Percentiles rank a stretch among this genome's conserved stretches.
Conservation (phyloP, 2,329 filamentous ascomycete genomes). For the Colletotrichum spinosum region DNA sequence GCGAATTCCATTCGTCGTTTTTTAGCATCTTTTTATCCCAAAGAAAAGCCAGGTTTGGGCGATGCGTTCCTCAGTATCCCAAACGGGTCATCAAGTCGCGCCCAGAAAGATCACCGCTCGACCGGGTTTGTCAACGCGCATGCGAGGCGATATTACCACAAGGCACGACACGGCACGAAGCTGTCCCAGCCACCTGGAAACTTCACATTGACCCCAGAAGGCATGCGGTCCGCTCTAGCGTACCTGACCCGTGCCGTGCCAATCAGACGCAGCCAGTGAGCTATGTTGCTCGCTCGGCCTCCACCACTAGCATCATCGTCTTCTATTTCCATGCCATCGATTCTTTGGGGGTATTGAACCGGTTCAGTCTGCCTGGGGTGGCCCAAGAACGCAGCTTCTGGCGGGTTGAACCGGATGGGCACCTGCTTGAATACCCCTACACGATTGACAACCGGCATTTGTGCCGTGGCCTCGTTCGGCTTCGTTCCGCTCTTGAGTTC, state of each 20-base stretch:
- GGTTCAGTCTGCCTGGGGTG: too few relatives aligned
- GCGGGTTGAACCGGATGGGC: background rate
- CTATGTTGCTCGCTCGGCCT: background rate
- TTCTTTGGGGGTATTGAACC: too few relatives aligned
- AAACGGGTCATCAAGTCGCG: slow-evolving; percentile 4
- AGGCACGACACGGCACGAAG: background rate
- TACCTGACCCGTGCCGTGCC: background rate
- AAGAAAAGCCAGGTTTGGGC: background rate
- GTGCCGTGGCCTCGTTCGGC: too few relatives aligned
- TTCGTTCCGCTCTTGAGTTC: too few relatives aligned
- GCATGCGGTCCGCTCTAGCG: slow-evolving; percentile 17
- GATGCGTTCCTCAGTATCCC: background rate
- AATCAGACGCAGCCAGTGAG: slow-evolving; percentile 6
- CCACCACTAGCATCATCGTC: background rate
- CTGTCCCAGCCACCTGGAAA: slow-evolving; percentile 34
- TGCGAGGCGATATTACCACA: slow-evolving; percentile 4
- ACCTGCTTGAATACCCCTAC: too few relatives aligned
- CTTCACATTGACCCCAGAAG: slow-evolving; percentile 16
- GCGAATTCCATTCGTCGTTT: slow-evolving; percentile 8
- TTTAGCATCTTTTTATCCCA: slow-evolving; percentile 1
- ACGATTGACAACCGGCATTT: too few relatives aligned
- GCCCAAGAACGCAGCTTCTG: background rate
- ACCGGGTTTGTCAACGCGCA: slow-evolving; percentile 1
- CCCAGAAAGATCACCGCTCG: background rate
- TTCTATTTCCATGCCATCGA: too few relatives aligned